Evolutionary conservation across 495 filamentous ascomycete species (phyloP), one percentile per base, ranked within the genome.

Genomic region (Bombardia bombarda): DNA sequence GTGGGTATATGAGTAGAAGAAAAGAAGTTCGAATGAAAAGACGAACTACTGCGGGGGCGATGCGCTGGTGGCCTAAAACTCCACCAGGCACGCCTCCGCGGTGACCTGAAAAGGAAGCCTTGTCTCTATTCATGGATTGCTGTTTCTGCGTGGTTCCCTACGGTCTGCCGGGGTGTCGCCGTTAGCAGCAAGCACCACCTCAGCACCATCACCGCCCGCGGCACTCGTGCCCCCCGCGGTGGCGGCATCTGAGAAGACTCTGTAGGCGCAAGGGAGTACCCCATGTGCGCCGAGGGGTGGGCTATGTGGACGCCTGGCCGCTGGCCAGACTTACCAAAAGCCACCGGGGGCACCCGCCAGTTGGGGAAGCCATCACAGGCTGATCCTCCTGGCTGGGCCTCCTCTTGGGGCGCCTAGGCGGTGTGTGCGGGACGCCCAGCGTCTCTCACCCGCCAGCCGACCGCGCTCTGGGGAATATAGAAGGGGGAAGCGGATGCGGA

Each of bases 341-440:
- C 43, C 43, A 18, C 21, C 21, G 21, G 37, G 37, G 43, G 37
- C 32, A 40, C 30, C 26, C 26, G 43, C 26, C 20, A 35, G 22
- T 8, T 32, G 19, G 25, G 35, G 43, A 46, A 32, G 35, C 36
- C n/a, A 14, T 17, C 9, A n/a, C n/a, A 13, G 18, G 35, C 35
- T 4, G 26, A 46, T 39, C 26, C 26, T 32, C 18, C 18, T 32
- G 19, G 26, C 18, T 28, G 20, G 34, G 58, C 63, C 61, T 70
- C 59, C 66, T 57, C 55, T 60, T 58, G 61, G 51, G 57, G 53
- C 47, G 26, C 26, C 26, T 28, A 28, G 26, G 26, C 26, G 9
- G 9, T 13, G 26, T 28, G 26, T 28, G 26, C 26, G 26, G 13
- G 26, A 28, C 26, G 26, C 26, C 13, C 26, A 28, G 26, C 26